Evolutionary conservation across 2,329 filamentous ascomycete genomes (phyloP).

Genomic region (Penicillium aurantiogriseum): DNA sequence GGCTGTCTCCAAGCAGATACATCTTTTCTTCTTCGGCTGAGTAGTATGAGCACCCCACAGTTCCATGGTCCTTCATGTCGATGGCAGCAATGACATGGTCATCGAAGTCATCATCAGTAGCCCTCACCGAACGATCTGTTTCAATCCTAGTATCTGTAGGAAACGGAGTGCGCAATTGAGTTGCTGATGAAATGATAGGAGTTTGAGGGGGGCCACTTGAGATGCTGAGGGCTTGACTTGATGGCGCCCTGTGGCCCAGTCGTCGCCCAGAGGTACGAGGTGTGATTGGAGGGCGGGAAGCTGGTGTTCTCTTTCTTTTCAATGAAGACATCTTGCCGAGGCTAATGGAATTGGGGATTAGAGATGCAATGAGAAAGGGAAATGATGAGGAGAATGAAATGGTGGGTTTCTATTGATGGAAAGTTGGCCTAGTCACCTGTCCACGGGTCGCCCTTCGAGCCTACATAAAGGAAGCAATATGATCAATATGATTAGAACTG

Average conservation of each 20-base stretch:
- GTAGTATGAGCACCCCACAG: constrained; percentile 83
- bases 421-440: background rate
- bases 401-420: constrained; percentile 1
- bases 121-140: constrained; percentile 33
- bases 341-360: too few relatives aligned
- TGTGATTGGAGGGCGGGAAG: constrained; percentile 12
- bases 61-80: constrained; percentile 67
- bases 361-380: background rate
- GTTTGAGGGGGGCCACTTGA: constrained; percentile 4
- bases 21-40: constrained; percentile 67
- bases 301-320: constrained; percentile 18
- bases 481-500: background rate
- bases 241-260: background rate
- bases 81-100: constrained; percentile 78
- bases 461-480: background rate
- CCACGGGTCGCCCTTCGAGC: background rate
- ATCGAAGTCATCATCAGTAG: constrained; percentile 49
- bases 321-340: constrained; percentile 12
- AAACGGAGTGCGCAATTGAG: constrained; percentile 11
- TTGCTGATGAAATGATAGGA: constrained; percentile 6
- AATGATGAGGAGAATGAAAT: background rate
- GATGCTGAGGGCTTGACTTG: constrained; percentile 7
- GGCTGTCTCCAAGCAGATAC: constrained; percentile 74
- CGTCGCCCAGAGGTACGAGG: constrained; percentile 12
- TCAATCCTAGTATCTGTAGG: constrained; percentile 4